Conservation (phyloP, 78 protist species). For the Monosiga brevicollis region DNA sequence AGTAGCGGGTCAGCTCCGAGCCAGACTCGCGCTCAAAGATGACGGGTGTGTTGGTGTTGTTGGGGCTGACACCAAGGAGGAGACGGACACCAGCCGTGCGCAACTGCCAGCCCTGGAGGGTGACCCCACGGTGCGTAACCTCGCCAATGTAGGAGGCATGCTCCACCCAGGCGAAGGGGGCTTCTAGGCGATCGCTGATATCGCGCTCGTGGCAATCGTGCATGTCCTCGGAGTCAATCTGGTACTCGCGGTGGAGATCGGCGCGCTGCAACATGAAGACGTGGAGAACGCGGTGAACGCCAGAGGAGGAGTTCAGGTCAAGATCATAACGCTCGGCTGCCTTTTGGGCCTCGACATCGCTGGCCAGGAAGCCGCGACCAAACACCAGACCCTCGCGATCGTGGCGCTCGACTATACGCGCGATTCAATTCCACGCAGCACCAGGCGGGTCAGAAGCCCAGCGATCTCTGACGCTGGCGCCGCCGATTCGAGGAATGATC, state of each 20-base stretch:
- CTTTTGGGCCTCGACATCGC: neutral
- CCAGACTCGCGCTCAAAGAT: neutral
- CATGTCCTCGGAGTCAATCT: neutral
- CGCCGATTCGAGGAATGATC: too few species aligned
- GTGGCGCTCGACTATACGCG: neutral
- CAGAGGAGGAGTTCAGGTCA: too few species aligned
- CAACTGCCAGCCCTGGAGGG: neutral
- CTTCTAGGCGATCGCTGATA: neutral
- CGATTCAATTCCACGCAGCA: too few species aligned
- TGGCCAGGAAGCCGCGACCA: neutral
- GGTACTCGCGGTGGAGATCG: neutral
- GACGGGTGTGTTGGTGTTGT: neutral
- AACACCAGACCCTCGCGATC: neutral
- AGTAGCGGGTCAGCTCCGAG: neutral
- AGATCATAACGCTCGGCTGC: neutral
- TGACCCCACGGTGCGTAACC: neutral
- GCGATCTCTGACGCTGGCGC: too few species aligned
- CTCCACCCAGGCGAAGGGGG: neutral
- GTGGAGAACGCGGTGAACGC: neutral
- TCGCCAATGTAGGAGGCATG: neutral
- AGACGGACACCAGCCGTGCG: neutral
- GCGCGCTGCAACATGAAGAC: neutral
- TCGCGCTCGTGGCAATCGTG: neutral
- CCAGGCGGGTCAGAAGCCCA: too few species aligned
- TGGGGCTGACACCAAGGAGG: neutral